phyloP scores from a whole-genome alignment of 805 yeast species.

The Teunomyces gatunensis region DNA sequence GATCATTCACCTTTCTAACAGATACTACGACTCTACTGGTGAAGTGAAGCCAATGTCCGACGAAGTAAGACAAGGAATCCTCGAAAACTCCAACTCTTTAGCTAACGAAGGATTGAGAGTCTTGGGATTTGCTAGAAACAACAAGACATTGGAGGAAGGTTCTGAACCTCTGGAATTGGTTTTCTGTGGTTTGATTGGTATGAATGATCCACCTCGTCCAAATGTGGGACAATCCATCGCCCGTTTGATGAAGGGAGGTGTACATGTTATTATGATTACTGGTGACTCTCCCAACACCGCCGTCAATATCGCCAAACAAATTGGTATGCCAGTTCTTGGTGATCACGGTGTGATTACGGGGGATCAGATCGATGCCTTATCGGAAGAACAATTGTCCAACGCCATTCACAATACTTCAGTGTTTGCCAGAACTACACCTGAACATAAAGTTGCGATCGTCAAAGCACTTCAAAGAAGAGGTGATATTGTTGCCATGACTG shows the following conservation, averaged over 20 bases:
- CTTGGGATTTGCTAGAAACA: slow-evolving; percentile 67
- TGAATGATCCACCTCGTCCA: slow-evolving; percentile 98
- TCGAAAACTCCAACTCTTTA: slow-evolving; percentile 56
- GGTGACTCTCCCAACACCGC: slow-evolving; percentile 93
- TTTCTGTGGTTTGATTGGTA: slow-evolving; percentile 86
- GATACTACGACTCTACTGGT: slow-evolving; percentile 58
- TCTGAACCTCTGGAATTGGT: slow-evolving; percentile 57
- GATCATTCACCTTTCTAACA: slow-evolving; percentile 58
- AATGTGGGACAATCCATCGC: slow-evolving; percentile 75
- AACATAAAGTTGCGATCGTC: slow-evolving; percentile 86
- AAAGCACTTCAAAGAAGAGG: slow-evolving; percentile 87
- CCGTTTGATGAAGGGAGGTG: slow-evolving; percentile 84
- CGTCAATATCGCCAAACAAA: slow-evolving; percentile 75
- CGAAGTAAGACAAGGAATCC: slow-evolving; percentile 45
- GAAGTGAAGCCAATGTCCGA: slow-evolving; percentile 57
- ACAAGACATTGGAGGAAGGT: slow-evolving; percentile 30
- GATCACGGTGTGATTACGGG: slow-evolving; percentile 78
- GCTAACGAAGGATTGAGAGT: slow-evolving; percentile 87
- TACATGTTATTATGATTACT: slow-evolving; percentile 96
- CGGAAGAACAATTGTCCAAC: slow-evolving; percentile 67
- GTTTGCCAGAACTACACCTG: slow-evolving; percentile 94
- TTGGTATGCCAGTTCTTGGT: slow-evolving; percentile 79
- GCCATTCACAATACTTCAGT: slow-evolving; percentile 81
- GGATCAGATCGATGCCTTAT: slow-evolving; percentile 71
- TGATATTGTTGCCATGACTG: slow-evolving; percentile 98